Evolutionary conservation across 1,284 basidiomycete genomes (phyloP), one percentile per base, ranked within the genome.

Genomic region (Tilletia horrida): DNA sequence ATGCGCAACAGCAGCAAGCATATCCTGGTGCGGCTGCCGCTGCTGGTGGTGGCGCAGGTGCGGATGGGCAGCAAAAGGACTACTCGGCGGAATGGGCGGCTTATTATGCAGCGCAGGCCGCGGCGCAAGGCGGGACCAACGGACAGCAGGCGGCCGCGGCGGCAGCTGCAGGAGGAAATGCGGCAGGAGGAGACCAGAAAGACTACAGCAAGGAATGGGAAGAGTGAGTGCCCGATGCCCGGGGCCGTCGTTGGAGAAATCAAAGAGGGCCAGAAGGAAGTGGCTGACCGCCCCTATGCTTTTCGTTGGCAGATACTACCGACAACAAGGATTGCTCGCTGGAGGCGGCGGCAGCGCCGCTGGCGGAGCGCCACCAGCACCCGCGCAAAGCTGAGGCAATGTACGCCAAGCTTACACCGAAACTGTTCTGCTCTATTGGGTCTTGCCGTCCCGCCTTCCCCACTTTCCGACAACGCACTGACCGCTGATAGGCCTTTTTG

Each of bases 191-290:
- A 27, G 44, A 27, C 13, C 66, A 67, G 64, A 67, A 65, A 35
- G 79, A 81, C 65, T 81, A 81, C 63, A 71, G 75, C 21, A 81
- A 81, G 67, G 78, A 81, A 59, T 81, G 79, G 79, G 78, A 78
- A 66, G 79, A 81, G 66, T 74, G 45, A 66, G 59, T 57, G 16
- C 35, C 6, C 29, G 29, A 2, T 18, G 11, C n/a, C n/a, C n/a
- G n/a, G n/a, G n/a, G n/a, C n/a, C n/a, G n/a, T n/a, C n/a, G n/a
- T n/a, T n/a, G n/a, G n/a, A n/a, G n/a, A n/a, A n/a, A n/a, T n/a
- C n/a, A n/a, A n/a, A n/a, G n/a, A n/a, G n/a, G n/a, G n/a, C n/a
- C n/a, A n/a, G n/a, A n/a, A n/a, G n/a, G n/a, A n/a, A n/a, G n/a
- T n/a, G n/a, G n/a, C n/a, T 23, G 16, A 48, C 21, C 21, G 7